Evolutionary conservation across 148 eudicot species (phyloP), one percentile per base, ranked within the genome.

Genomic region (Chenopodium album): DNA sequence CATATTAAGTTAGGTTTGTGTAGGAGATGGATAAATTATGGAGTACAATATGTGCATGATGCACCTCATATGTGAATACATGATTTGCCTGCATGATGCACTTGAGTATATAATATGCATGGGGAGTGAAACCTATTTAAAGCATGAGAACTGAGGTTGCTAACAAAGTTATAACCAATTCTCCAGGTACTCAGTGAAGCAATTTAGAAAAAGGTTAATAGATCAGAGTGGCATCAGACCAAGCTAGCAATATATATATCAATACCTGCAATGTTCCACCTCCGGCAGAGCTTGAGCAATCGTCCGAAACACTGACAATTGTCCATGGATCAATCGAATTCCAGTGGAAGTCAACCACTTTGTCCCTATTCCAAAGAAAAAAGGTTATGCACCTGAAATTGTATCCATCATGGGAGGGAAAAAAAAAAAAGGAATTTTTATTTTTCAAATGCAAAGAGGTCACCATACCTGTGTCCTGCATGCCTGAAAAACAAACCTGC

Each of bases 261-360:
- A 63, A 69, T 91, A 94, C 99, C 98, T 96, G 99, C 78, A 96
- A 82, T 14, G 99, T 96, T 71, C 99, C 99, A 81, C 99, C 98
- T 19, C 99, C 97, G 76, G 92, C 94, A 73, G 93, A 87, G 82
- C 92, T 91, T 83, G 90, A 92, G 84, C 95, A 91, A 82, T 96
- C 98, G 47, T 96, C 99, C 41, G 99, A 96, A 20, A 96, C 98
- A 71, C 99, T 94, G 41, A 92, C 99, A 78, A 96, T 85, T 12
- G 98, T 96, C 99, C 99, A 96, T 47, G 98, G 99, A 89, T 96
- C 98, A 77, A 86, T 83, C 9, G 93, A 84, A 83, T 96, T 96
- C 94, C 97, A 94, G 79, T 94, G 99, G 79, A 96, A 96, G 82
- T 96, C 99, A 37, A 96, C 98, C 44, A 96, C 92, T 89, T 96